Evolutionary conservation across 2,329 filamentous ascomycete species (phyloP), one percentile per base, ranked within the genome.

Genomic region (Pseudogymnoascus sp.): DNA sequence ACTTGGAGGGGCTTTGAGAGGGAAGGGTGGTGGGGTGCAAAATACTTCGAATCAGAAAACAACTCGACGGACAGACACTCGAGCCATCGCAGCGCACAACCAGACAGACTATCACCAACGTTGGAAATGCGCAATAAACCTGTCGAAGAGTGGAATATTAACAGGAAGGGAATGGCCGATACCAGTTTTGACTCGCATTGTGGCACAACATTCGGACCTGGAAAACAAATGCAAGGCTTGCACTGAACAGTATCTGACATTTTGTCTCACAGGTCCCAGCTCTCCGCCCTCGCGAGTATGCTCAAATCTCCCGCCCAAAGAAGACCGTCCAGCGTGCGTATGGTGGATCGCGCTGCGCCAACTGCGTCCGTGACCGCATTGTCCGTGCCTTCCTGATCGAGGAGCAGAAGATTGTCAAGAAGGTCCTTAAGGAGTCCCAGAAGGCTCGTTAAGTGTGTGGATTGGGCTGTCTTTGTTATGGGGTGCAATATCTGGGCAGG

Each of bases 341-440:
- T 80, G 93, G 95, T 80, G 95, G 95, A 77, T 97, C 93, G 75
- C 91, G 95, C 86, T 99, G 95, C 85, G 92, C 90, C 77, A 95
- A 91, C 86, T 99, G 95, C 81, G 95, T 99, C 73, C 93, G 93
- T 81, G 95, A 99, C 85, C 90, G 95, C 74, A 91, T 99, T 73
- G 91, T 97, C 73, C 91, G 95, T 74, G 95, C 95, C 70, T 99
- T 99, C 89, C 83, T 99, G 79, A 97, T 99, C 72, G 96, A 99
- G 86, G 95, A 99, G 88, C 95, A 99, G 86, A 99, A 99, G 91
- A 97, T 99, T 75, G 95, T 99, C 82, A 99, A 99, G 92, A 99
- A 99, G 91, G 95, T 99, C 75, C 87, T 97, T 79, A 97, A 97
- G 90, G 93, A 97, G 86, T 86, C 85, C 69, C 89, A 91, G 84